phyloP scores from a whole-genome alignment of 2,329 filamentous ascomycete genomes.

The Cercospora sp. region DNA sequence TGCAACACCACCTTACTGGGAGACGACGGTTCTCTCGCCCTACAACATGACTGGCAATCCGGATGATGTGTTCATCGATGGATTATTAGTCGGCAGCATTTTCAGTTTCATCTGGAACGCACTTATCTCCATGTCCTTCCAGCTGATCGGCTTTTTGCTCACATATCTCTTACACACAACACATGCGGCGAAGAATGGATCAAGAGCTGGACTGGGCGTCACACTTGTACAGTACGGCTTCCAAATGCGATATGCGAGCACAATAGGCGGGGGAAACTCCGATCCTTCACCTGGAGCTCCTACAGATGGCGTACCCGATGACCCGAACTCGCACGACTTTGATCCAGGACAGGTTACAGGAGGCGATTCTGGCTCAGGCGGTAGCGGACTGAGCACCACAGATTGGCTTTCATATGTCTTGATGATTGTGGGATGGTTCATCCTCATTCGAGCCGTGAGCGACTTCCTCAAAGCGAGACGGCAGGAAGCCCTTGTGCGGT shows the following conservation, averaged over 20 bases:
- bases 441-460: constrained; percentile 87
- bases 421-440: constrained; percentile 98
- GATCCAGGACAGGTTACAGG: constrained; percentile 67
- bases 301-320: constrained; percentile 61
- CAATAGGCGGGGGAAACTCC: constrained; percentile 33
- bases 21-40: constrained; percentile 94
- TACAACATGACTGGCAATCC: constrained; percentile 81
- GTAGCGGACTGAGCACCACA: constrained; percentile 63
- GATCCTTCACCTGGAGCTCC: constrained; percentile 27
- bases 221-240: constrained; percentile 97
- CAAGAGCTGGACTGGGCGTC: constrained; percentile 87
- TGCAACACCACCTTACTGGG: constrained; percentile 96
- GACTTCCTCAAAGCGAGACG: constrained; percentile 85
- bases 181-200: constrained; percentile 96
- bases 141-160: constrained; percentile 93
- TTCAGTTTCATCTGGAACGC: constrained; percentile 89
- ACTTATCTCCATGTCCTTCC: constrained; percentile 97
- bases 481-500: constrained; percentile 89
- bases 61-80: constrained; percentile 96
- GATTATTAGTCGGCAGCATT: constrained; percentile 84
- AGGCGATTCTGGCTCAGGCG: constrained; percentile 36
- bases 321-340: constrained; percentile 90
- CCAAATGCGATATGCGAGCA: constrained; percentile 69
- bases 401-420: constrained; percentile 90
- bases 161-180: constrained; percentile 98